A percentile compares a stretch with the other conserved stretches of the same genome.
Conservation (phyloP, 108 stramenopile species). For the Discostella stelligeroides region DNA sequence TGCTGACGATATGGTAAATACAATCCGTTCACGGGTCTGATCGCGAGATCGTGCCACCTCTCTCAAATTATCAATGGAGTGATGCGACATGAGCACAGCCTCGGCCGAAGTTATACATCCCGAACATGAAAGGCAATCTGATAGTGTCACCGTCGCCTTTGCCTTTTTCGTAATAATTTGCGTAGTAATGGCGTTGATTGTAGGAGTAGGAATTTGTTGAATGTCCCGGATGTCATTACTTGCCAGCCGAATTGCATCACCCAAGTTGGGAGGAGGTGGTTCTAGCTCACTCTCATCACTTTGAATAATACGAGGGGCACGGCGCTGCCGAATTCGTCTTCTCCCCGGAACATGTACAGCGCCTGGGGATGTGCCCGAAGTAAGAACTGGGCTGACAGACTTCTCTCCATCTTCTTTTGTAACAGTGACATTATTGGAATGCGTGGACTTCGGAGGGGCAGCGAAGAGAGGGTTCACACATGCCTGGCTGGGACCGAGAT, state of each 20-base stretch:
- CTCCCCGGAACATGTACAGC: background rate
- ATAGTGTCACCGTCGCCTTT: conserved; percentile 84
- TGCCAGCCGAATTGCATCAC: conserved; percentile 11
- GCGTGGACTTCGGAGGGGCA: conserved; percentile 22
- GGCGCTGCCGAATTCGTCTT: conserved; percentile 16
- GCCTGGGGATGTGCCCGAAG: conserved; percentile 4
- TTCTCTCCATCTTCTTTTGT: conserved; percentile 12
- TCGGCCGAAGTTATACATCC: conserved; percentile 99
- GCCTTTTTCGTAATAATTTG: conserved; percentile 44
- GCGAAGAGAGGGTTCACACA: conserved; percentile 90
- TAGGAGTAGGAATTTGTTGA: conserved; percentile 8
- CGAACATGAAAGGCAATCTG: conserved; percentile 97
- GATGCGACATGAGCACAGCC: conserved; percentile 94
- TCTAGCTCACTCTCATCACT: conserved; percentile 15
- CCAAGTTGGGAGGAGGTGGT: background rate
- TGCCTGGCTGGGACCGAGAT: conserved; percentile 85
- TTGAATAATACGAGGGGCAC: conserved; percentile 22
- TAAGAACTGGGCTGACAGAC: background rate
- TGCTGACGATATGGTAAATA: conserved; percentile 75
- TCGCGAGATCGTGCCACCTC: conserved; percentile 22
- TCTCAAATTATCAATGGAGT: conserved; percentile 66
- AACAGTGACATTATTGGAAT: conserved; percentile 4
- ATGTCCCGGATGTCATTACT: conserved; percentile 6
- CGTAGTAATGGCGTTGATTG: conserved; percentile 10
- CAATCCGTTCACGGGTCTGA: conserved; percentile 16